A percentile compares a stretch with the other conserved stretches of the same genome.
phyloP scores from a whole-genome alignment of 1,284 basidiomycete genomes.

The Papiliotrema flavescens region DNA sequence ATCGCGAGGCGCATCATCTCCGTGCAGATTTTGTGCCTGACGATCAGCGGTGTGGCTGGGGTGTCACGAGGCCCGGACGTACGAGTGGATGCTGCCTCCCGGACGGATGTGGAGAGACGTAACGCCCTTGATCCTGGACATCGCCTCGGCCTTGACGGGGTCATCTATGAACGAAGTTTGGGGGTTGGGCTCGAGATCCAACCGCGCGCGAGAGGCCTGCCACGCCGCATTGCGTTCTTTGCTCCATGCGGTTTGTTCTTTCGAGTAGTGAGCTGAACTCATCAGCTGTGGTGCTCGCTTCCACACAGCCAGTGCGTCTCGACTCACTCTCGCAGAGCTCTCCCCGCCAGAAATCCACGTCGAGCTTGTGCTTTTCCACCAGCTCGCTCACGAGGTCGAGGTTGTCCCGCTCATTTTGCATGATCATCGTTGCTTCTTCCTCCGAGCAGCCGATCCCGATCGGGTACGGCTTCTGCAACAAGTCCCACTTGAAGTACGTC shows the following conservation, averaged over 20 bases:
- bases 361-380: conserved; percentile 37
- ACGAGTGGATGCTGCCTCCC: conserved; percentile 23
- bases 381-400: conserved; percentile 67
- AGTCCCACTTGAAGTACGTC: conserved; percentile 24
- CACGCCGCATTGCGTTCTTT: conserved; percentile 15
- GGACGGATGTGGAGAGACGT: conserved; percentile 22
- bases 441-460: conserved; percentile 38
- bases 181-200: conserved; percentile 12
- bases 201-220: conserved; percentile 12
- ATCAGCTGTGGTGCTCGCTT: conserved; percentile 2
- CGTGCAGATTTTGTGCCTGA: conserved; percentile 26
- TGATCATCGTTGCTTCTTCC: conserved; percentile 46
- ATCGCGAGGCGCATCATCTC: conserved; percentile 16
- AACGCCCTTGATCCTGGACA: conserved; percentile 15
- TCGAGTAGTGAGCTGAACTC: conserved; percentile 12
- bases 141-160: conserved; percentile 17
- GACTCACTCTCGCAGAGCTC: conserved; percentile 22
- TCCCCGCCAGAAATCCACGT: conserved; percentile 30
- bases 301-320: too few species aligned
- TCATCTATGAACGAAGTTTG: conserved; percentile 24
- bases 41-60: conserved; percentile 29
- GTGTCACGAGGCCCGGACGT: conserved; percentile 1
- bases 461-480: conserved; percentile 10
- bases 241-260: conserved; percentile 8
- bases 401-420: conserved; percentile 61